These are phyloP conservation scores for Bipolaris victoriae DNA, from an alignment of 2,329 filamentous ascomycete species.

Conservation along the genomic window DNA sequence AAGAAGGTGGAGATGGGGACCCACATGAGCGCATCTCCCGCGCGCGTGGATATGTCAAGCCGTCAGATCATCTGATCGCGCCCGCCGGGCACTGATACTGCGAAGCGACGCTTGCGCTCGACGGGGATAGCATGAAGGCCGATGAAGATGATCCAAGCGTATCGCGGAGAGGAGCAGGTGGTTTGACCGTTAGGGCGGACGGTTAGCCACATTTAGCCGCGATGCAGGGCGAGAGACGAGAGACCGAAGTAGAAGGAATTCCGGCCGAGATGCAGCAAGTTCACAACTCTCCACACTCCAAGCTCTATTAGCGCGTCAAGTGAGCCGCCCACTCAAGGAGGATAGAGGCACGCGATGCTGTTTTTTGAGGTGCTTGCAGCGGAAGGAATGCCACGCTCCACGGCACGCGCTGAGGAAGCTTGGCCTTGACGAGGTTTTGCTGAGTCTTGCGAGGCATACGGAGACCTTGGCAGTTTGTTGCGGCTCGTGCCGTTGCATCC, in stretches of 20 bases:
- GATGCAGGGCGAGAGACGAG: conserved; percentile 11
- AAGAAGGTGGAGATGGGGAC: conserved; percentile 10
- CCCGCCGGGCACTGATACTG: conserved; percentile 6
- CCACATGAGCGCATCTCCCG: conserved; percentile 29
- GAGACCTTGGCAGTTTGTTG: not conserved
- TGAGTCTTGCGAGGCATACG: not conserved
- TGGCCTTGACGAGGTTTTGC: not conserved
- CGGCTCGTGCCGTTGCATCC: conserved; percentile 1
- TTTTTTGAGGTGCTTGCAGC: conserved; percentile 5
- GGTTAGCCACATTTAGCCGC: conserved; percentile 34
- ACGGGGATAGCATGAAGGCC: not conserved
- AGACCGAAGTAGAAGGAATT: conserved; percentile 29
- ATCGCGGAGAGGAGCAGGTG: conserved; percentile 4
- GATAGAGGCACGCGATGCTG: conserved; percentile 13
- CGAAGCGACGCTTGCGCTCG: conserved; percentile 9
- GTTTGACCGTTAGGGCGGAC: conserved; percentile 9
- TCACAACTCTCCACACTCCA: conserved; percentile 1
- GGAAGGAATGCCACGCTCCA: not conserved
- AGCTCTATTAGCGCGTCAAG: conserved; percentile 4
- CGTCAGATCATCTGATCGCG: conserved; percentile 28
- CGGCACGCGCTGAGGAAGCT: conserved; percentile 7
- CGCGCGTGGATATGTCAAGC: conserved; percentile 33
- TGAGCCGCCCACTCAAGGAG: not conserved
- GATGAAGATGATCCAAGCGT: conserved; percentile 2
- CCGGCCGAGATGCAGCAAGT: conserved; percentile 5